These are phyloP conservation scores for Fonsecaea erecta DNA, from an alignment of 2,329 filamentous ascomycete genomes.

Conservation along the genomic window DNA sequence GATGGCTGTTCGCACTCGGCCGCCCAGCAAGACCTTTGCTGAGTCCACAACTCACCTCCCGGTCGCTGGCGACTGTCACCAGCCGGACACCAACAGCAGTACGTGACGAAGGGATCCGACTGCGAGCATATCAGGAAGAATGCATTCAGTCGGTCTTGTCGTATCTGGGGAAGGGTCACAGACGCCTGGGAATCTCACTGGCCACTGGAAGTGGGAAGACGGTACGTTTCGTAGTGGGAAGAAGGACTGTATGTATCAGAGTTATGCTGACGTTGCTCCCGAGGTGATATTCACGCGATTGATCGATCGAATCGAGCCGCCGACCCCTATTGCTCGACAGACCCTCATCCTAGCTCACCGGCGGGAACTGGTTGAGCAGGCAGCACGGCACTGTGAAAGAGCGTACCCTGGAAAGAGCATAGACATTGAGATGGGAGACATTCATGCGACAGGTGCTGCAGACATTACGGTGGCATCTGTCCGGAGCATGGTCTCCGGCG, in stretches of 20 bases:
- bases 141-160: constrained; percentile 80
- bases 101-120: constrained; percentile 55
- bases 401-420: constrained; percentile 81
- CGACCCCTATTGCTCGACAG: constrained; percentile 64
- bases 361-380: constrained; percentile 91
- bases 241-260: background rate
- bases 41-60: constrained; percentile 30
- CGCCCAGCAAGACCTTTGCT: constrained; percentile 21
- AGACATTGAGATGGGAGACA: constrained; percentile 88
- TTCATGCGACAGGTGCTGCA: constrained; percentile 75
- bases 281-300: constrained; percentile 95
- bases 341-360: constrained; percentile 92
- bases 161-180: constrained; percentile 72
- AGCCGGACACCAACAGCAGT: constrained; percentile 21
- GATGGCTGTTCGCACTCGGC: constrained; percentile 40
- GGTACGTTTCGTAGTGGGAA: constrained; percentile 51
- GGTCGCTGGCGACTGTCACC: constrained; percentile 36
- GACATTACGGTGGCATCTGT: constrained; percentile 95
- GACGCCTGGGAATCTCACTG: constrained; percentile 79
- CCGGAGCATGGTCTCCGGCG: constrained; percentile 76
- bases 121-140: constrained; percentile 88
- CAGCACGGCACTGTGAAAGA: constrained; percentile 77
- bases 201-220: constrained; percentile 91
- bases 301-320: constrained; percentile 73
- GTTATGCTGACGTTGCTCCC: constrained; percentile 4